Base-by-base conservation (phyloP, 768 basidiomycete species). In the Leucocoprinus sp. region DNA sequence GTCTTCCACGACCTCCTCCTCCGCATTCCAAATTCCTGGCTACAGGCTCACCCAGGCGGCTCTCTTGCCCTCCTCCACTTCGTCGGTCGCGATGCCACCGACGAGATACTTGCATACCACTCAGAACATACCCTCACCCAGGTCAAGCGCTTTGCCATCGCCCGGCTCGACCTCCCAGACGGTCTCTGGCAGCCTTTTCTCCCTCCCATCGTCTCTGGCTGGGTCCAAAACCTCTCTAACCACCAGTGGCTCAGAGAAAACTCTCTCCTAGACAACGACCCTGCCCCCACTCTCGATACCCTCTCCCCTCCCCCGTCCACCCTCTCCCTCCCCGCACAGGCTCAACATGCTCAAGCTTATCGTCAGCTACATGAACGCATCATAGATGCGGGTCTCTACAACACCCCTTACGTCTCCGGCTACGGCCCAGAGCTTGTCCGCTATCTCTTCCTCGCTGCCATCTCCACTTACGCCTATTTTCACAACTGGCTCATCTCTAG, bases 41-140 rank as follows among this genome's bases (percentile, higher is more conserved):
- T 93, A n/a, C 64, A 74, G 3, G 69, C 76, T 3, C 95, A 98
- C 59, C 96, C 96, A 0, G 96, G 96, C 34, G 93, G 95, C 29
- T 62, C 76, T 3, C 82, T 97, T 39, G 75, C 92, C 11, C 78
- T 99, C 47, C 79, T 95, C 19, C 96, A 99, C 65, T 97, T 93
- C 56, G 81, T 97, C 33, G 96, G 95, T 2, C 76, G 95, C 45
- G 93, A 99, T 59, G 93, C 95, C 0, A 78, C 89, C 0, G 87
- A 95, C 66, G 96, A 99, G 62, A 87, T 98, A 26, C 78, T 89
- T 51, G 95, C 92, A 17, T 97, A 87, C 65, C 96, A 99, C 60
- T 69, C 71, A 5, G 72, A 77, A 28, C 62, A 72, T 37, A 78
- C 73, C 39, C 67, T 80, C 43, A 62, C 65, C 8, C 67, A 75